These are phyloP conservation scores for Bipolaris cookei DNA, from an alignment of 2,329 filamentous ascomycete species.

Conservation along the genomic window DNA sequence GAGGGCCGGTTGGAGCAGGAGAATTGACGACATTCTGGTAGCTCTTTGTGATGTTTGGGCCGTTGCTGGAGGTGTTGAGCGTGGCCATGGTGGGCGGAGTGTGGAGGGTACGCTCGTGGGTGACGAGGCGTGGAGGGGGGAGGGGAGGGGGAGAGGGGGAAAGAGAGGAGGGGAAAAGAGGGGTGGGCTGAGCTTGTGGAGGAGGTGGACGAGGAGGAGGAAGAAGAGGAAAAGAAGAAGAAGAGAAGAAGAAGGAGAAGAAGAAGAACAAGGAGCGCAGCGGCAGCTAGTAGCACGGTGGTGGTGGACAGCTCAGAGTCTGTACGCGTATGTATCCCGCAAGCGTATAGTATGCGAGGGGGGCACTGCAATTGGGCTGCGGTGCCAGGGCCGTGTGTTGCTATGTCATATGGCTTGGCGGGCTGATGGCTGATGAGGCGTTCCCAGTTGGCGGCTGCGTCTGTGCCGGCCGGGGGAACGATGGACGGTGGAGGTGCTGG, in stretches of 20 bases:
- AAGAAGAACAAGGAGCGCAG: not conserved
- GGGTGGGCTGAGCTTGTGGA: slow-evolving; percentile 4
- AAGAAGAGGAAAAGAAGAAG: slow-evolving; percentile 5
- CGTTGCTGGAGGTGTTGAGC: slow-evolving; percentile 61
- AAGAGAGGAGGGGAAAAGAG: slow-evolving; percentile 7
- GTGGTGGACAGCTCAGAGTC: slow-evolving; percentile 12
- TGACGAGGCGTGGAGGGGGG: slow-evolving; percentile 8
- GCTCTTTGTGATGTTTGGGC: slow-evolving; percentile 60
- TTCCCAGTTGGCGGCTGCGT: not conserved
- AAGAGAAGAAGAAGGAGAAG: not conserved
- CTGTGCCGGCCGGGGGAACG: slow-evolving; percentile 6
- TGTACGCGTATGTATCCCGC: slow-evolving; percentile 19
- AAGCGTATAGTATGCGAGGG: not conserved
- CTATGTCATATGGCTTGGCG: slow-evolving; percentile 23
- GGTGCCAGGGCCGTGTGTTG: not conserved
- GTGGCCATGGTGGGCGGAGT: slow-evolving; percentile 70
- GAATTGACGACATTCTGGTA: slow-evolving; percentile 72
- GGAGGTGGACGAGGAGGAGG: not conserved
- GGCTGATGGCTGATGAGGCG: not conserved
- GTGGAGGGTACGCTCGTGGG: slow-evolving; percentile 17
- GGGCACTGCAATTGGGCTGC: slow-evolving; percentile 14
- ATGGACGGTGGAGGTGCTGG: too few relatives aligned
- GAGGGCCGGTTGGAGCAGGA: slow-evolving; percentile 61
- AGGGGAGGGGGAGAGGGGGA: slow-evolving; percentile 5
- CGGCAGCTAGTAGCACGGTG: not conserved